These are phyloP conservation scores for Dactylorhiza incarnata DNA, from an alignment of 106 monocot genomes.

Conservation along the genomic window DNA sequence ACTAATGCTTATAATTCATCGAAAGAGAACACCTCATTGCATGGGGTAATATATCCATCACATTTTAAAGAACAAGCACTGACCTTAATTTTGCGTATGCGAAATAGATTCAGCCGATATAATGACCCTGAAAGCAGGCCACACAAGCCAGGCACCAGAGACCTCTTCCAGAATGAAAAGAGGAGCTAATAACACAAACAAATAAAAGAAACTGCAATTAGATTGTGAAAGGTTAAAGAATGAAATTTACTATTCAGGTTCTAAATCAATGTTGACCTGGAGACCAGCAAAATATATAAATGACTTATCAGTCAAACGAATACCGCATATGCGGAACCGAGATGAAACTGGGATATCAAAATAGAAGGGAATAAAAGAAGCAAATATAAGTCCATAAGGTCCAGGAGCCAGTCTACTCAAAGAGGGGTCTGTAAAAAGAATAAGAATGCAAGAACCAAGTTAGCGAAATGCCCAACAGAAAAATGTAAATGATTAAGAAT, in stretches of 20 bases:
- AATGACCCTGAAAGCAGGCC: slow-evolving; percentile 70
- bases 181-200: slow-evolving; percentile 51
- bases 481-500: too few species aligned
- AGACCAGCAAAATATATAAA: slow-evolving; percentile 86
- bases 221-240: background rate
- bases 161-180: slow-evolving; percentile 70
- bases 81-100: slow-evolving; percentile 77
- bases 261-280: slow-evolving; percentile 38
- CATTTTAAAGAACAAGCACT: background rate
- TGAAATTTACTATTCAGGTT: background rate
- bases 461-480: too few species aligned
- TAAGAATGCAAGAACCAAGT: too few species aligned
- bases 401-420: slow-evolving; percentile 52
- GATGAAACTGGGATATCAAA: slow-evolving; percentile 86
- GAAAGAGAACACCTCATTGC: too few species aligned
- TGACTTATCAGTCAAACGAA: slow-evolving; percentile 68
- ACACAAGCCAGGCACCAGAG: slow-evolving; percentile 84
- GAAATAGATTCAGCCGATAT: slow-evolving; percentile 64
- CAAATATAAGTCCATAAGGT: slow-evolving; percentile 86
- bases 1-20: too few species aligned
- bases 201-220: background rate
- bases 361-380: slow-evolving; percentile 89
- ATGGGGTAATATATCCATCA: too few species aligned
- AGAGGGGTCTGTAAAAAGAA: slow-evolving; percentile 48
- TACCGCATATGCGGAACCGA: slow-evolving; percentile 61